Evolutionary conservation across 257 asterid species (phyloP).

Genomic region (Fraxinus anomala): DNA sequence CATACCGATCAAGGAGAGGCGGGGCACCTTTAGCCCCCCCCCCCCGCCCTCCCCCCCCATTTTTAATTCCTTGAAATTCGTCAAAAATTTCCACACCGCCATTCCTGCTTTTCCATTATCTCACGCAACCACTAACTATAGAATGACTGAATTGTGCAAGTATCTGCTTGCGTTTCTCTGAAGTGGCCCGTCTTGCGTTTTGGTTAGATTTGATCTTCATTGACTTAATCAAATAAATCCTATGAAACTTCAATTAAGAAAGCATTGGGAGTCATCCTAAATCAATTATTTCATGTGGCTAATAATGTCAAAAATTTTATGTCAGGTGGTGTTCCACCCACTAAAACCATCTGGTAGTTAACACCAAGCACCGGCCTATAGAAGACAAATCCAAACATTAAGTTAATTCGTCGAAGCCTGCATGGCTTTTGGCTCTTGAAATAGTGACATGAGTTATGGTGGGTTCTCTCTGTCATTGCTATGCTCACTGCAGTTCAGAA

Average conservation of each 20-base stretch:
- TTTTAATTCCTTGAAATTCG: too few relatives aligned
- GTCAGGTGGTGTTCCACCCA: constrained; percentile 47
- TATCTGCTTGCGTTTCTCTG: too few relatives aligned
- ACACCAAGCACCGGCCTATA: constrained; percentile 41
- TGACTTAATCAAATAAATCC: too few relatives aligned
- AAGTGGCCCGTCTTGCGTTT: too few relatives aligned
- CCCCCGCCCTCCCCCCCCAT: too few relatives aligned
- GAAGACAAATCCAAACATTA: constrained; percentile 42
- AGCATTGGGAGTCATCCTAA: neutral
- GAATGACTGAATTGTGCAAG: too few relatives aligned
- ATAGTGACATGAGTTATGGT: constrained; percentile 67
- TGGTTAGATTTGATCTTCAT: too few relatives aligned
- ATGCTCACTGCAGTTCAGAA: constrained; percentile 53
- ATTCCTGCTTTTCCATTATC: too few relatives aligned
- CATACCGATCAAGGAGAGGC: too few relatives aligned
- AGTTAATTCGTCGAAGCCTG: constrained; percentile 57
- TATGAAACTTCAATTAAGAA: neutral
- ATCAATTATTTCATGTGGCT: neutral
- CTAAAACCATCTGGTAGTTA: constrained; percentile 38
- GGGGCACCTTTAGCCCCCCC: too few relatives aligned
- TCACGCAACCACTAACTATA: too few relatives aligned
- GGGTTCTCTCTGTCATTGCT: constrained; percentile 52
- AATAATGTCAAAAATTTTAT: constrained; percentile 17
- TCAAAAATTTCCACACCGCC: too few relatives aligned
- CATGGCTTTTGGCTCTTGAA: constrained; percentile 86